Evolutionary conservation across 2,329 filamentous ascomycete genomes (phyloP).

Genomic region (Falciphora oryzae): DNA sequence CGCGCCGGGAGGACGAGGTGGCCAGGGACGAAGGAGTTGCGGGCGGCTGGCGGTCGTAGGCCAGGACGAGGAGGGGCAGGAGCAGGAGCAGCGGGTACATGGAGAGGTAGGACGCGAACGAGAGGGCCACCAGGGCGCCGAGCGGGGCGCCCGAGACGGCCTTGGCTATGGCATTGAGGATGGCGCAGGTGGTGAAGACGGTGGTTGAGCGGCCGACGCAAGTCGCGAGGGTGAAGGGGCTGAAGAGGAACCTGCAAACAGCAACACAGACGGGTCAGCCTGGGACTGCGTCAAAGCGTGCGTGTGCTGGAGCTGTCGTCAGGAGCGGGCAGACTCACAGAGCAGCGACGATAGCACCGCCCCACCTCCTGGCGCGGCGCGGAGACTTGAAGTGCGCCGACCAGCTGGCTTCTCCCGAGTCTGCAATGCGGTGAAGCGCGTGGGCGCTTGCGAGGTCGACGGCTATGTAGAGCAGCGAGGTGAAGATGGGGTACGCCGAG

Average conservation of each 20-base stretch:
- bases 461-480: constrained; percentile 71
- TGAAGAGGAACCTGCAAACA: constrained; percentile 72
- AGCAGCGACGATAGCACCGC: constrained; percentile 68
- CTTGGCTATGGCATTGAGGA: constrained; percentile 76
- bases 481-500: constrained; percentile 61
- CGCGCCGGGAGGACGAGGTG: constrained; percentile 12
- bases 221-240: constrained; percentile 86
- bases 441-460: constrained; percentile 79
- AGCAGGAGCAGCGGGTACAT: constrained; percentile 87
- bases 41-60: constrained; percentile 59
- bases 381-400: constrained; percentile 74
- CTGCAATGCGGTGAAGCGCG: constrained; percentile 72
- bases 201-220: constrained; percentile 86
- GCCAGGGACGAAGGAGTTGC: constrained; percentile 19
- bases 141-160: constrained; percentile 68
- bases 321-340: constrained; percentile 48
- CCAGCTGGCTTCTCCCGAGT: constrained; percentile 71
- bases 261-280: constrained; percentile 5
- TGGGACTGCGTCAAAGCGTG: neutral
- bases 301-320: neutral
- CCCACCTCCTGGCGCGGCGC: constrained; percentile 68
- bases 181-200: constrained; percentile 82
- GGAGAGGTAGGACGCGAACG: constrained; percentile 84
- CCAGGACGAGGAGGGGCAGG: constrained; percentile 73
- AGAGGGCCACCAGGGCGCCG: constrained; percentile 76